Percentiles rank a stretch among this genome's conserved stretches.
phyloP scores from a whole-genome alignment of 768 basidiomycete species.

The Nidula microcarpa region DNA sequence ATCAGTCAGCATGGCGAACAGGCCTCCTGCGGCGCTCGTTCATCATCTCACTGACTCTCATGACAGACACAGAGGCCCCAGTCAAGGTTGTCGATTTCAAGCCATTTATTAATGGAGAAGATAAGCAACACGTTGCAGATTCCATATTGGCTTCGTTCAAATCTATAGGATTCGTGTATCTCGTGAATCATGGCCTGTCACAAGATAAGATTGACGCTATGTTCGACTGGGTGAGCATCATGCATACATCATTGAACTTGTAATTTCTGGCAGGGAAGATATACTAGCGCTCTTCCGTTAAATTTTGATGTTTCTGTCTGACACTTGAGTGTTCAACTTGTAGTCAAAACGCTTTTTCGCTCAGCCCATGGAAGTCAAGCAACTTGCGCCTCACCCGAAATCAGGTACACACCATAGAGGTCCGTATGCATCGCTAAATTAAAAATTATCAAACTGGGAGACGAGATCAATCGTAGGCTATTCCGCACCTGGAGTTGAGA shows the following conservation, averaged over 20 bases:
- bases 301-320: background rate
- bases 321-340: background rate
- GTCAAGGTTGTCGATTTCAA: conserved; percentile 38
- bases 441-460: background rate
- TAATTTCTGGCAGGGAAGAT: background rate
- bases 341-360: conserved; percentile 38
- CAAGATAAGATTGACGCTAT: conserved; percentile 30
- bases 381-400: conserved; percentile 41
- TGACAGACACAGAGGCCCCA: background rate
- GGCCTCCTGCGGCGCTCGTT: background rate
- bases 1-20: background rate
- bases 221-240: conserved; percentile 35
- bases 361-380: conserved; percentile 31
- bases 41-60: background rate
- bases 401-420: conserved; percentile 44
- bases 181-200: conserved; percentile 38
- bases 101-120: conserved; percentile 35
- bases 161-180: conserved; percentile 44
- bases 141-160: conserved; percentile 43
- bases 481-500: conserved; percentile 34
- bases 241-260: background rate
- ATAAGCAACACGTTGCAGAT: conserved; percentile 34
- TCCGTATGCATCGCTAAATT: conserved; percentile 3
- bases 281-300: too few relatives aligned
- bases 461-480: conserved; percentile 24